A percentile compares a stretch with the other conserved stretches of the same genome.
phyloP scores from a whole-genome alignment of 2,329 filamentous ascomycete genomes.

The Fusarium nematophilum region DNA sequence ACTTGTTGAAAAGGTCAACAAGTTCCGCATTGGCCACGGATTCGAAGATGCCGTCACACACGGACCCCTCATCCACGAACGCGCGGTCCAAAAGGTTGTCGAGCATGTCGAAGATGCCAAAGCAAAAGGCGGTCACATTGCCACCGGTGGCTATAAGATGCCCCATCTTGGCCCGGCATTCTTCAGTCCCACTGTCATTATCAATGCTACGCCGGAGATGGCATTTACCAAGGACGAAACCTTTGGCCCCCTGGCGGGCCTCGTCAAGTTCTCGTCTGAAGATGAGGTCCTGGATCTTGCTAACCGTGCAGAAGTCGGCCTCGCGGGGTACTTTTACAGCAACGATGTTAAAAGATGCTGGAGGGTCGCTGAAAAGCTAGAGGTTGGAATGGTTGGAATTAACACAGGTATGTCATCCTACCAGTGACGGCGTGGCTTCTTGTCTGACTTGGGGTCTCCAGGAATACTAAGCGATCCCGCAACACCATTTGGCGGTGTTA shows the following conservation, averaged over 20 bases:
- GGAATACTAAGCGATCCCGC: conserved; percentile 41
- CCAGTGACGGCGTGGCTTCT: no score
- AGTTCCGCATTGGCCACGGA: conserved; percentile 75
- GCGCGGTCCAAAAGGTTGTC: conserved; percentile 67
- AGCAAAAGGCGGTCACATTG: conserved; percentile 69
- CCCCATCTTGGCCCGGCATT: conserved; percentile 70
- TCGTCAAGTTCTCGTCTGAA: conserved; percentile 78
- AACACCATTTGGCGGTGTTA: conserved; percentile 67
- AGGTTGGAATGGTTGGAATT: conserved; percentile 75
- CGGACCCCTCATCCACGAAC: conserved; percentile 72
- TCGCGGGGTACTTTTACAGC: conserved; percentile 81
- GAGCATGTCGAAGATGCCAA: conserved; percentile 73
- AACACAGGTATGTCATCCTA: no score
- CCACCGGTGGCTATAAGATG: conserved; percentile 71
- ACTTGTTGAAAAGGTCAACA: conserved; percentile 69
- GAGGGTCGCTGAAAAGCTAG: conserved; percentile 62
- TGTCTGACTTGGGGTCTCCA: conserved; percentile 40
- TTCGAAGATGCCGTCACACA: conserved; percentile 68
- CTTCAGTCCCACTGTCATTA: conserved; percentile 77
- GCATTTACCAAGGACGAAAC: conserved; percentile 76
- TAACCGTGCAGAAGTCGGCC: conserved; percentile 75
- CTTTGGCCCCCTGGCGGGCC: conserved; percentile 78
- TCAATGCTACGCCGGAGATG: conserved; percentile 76
- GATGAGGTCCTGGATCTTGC: conserved; percentile 76
- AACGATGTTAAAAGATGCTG: conserved; percentile 53